Evolutionary conservation across 495 filamentous ascomycete genomes (phyloP).

Genomic region (Penicillium parvum): DNA sequence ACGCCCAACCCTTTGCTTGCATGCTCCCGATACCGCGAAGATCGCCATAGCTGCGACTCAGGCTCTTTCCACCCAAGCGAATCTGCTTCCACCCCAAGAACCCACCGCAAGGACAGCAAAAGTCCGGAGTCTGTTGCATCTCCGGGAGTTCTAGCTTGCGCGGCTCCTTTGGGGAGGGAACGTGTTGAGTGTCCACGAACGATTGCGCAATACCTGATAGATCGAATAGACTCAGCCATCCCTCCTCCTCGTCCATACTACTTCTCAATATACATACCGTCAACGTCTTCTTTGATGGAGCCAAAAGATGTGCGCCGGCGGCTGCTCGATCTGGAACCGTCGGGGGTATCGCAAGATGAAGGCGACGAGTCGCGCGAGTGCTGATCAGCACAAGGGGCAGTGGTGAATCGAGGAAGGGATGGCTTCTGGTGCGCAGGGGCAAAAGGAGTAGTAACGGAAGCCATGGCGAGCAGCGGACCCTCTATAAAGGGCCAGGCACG

Average conservation of each 20-base stretch:
- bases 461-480: conserved; percentile 33
- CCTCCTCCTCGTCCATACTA: not conserved
- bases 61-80: conserved; percentile 56
- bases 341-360: conserved; percentile 33
- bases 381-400: conserved; percentile 23
- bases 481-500: conserved; percentile 33
- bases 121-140: conserved; percentile 50
- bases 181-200: conserved; percentile 63
- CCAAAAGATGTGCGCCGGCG: conserved; percentile 41
- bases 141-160: conserved; percentile 37
- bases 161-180: conserved; percentile 47
- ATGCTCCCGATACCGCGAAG: conserved; percentile 51
- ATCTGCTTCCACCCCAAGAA: conserved; percentile 73
- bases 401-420: conserved; percentile 19
- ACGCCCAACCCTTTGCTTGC: conserved; percentile 50
- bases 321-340: conserved; percentile 41
- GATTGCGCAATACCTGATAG: conserved; percentile 60
- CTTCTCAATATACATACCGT: conserved; percentile 22
- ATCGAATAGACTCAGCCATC: conserved; percentile 8
- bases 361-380: conserved; percentile 39
- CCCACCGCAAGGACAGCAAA: conserved; percentile 67
- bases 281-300: conserved; percentile 46
- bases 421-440: conserved; percentile 21
- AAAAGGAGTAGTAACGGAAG: conserved; percentile 25
- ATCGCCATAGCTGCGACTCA: conserved; percentile 70